Percentiles rank a stretch among this genome's conserved stretches.
phyloP scores from a whole-genome alignment of 73 alveolate genomes.

The Paramecium bursaria region DNA sequence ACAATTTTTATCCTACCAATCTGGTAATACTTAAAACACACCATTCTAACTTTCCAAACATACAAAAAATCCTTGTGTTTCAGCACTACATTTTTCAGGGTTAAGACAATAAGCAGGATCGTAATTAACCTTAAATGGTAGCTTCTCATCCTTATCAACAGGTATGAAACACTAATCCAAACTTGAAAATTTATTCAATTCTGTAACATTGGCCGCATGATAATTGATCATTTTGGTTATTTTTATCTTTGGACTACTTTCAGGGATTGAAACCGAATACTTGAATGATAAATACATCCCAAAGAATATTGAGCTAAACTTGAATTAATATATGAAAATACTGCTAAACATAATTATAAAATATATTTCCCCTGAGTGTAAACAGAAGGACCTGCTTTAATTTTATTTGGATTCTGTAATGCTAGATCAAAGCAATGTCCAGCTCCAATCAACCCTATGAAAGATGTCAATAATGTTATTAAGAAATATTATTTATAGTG shows the following conservation, averaged over 20 bases:
- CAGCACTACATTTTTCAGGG: not conserved
- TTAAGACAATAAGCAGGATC: constrained; percentile 32
- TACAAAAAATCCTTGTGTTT: constrained; percentile 11
- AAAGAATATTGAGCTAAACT: not conserved
- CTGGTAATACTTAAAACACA: not conserved
- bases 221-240: not conserved
- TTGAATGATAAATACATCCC: constrained; percentile 33
- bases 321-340: no score
- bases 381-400: constrained; percentile 56
- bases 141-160: constrained; percentile 12
- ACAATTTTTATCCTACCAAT: constrained; percentile 17
- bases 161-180: not conserved
- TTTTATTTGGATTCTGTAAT: constrained; percentile 4
- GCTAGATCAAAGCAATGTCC: constrained; percentile 62
- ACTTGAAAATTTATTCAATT: not conserved
- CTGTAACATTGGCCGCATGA: not conserved
- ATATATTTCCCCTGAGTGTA: constrained; percentile 29
- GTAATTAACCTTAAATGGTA: constrained; percentile 30
- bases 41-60: constrained; percentile 16
- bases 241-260: not conserved
- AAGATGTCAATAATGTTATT: constrained; percentile 28
- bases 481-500: constrained; percentile 39
- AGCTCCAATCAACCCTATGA: constrained; percentile 52
- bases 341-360: constrained; percentile 14
- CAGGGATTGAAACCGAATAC: not conserved